Base-by-base conservation (phyloP, 192 early-diverging fungal species). In the Geranomyces variabilis region DNA sequence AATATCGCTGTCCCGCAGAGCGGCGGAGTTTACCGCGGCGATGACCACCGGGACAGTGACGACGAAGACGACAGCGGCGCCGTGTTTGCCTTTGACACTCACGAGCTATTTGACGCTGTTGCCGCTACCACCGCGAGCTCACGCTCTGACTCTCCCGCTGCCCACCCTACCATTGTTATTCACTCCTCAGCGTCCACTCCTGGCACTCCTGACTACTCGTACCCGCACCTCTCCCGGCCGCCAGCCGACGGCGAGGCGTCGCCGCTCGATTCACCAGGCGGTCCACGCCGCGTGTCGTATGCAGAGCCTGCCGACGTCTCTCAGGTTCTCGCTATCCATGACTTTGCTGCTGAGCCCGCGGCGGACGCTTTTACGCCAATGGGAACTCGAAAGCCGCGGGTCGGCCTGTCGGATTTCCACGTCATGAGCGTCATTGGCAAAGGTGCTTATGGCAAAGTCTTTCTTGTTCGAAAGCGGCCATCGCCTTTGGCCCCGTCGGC, bases 361-460 rank as follows among this genome's bases (percentile, higher is more conserved):
- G 31, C 22, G 8, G 31, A 26, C 22, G 6, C 45, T n/a, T n/a
- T 30, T 6, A 13, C 45, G 19, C 15, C n/a, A 22, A 29, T 7
- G 6, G 51, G 7, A 3, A n/a, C 24, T n/a, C 19, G 17, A 53
- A 14, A 28, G 29, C 12, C 31, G 21, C 68, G 58, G 55, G 77
- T 82, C 1, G 72, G 77, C 26, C 57, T 77, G 36, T 72, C 71
- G 17, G 86, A 91, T 72, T 91, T 91, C 76, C 66, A 79, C 33
- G 75, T 88, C 9, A 76, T 89, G 15, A 74, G 73, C 61, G 80
- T 89, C 48, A 88, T 91, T 73, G 90, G 90, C 17, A 86, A 88
- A 67, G 90, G 90, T 26, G 90, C 78, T 21, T 97, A 93, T 75
- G 94, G 93, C 36, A 92, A 92, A 69, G 92, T 78, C 12, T 92